phyloP scores from a whole-genome alignment of 495 filamentous ascomycete genomes.

The Neurospora africana region DNA sequence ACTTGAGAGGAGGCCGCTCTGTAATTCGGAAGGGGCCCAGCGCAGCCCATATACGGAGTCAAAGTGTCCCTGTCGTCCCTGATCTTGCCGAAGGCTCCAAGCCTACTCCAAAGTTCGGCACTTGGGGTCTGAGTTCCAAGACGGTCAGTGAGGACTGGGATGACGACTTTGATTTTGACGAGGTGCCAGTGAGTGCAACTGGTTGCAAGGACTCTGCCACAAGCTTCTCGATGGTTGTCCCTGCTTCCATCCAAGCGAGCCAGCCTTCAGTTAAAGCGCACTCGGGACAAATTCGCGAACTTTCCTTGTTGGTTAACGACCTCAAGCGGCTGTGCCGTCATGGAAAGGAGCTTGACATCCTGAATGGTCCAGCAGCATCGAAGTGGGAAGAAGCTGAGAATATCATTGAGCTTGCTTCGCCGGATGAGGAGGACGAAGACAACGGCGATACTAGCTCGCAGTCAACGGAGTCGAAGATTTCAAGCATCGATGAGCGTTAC shows the following conservation, averaged over 20 bases:
- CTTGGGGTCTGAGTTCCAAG: constrained; percentile 79
- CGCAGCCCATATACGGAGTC: constrained; percentile 75
- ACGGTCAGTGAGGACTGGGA: constrained; percentile 79
- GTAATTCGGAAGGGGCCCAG: constrained; percentile 65
- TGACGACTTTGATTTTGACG: constrained; percentile 71
- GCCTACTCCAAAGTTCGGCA: constrained; percentile 69
- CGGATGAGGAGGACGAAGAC: constrained; percentile 56
- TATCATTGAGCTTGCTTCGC: constrained; percentile 75
- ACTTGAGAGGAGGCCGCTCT: constrained; percentile 61
- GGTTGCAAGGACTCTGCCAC: constrained; percentile 35
- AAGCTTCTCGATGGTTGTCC: constrained; percentile 58
- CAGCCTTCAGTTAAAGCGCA: constrained; percentile 80
- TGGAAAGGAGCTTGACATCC: constrained; percentile 54
- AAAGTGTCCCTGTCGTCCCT: constrained; percentile 83
- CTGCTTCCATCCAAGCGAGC: constrained; percentile 69
- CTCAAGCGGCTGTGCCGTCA: constrained; percentile 63
- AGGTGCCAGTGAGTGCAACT: constrained; percentile 29
- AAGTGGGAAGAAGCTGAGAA: constrained; percentile 82
- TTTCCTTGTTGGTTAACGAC: constrained; percentile 64
- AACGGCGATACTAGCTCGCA: constrained; percentile 18
- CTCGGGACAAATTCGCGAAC: constrained; percentile 75
- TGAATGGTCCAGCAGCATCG: constrained; percentile 48
- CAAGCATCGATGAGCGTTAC: constrained; percentile 40
- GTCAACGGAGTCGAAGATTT: constrained; percentile 19
- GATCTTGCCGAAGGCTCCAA: constrained; percentile 47